Evolutionary conservation across 108 stramenopile species (phyloP).

Genomic region (Mediolabrus comicus): DNA sequence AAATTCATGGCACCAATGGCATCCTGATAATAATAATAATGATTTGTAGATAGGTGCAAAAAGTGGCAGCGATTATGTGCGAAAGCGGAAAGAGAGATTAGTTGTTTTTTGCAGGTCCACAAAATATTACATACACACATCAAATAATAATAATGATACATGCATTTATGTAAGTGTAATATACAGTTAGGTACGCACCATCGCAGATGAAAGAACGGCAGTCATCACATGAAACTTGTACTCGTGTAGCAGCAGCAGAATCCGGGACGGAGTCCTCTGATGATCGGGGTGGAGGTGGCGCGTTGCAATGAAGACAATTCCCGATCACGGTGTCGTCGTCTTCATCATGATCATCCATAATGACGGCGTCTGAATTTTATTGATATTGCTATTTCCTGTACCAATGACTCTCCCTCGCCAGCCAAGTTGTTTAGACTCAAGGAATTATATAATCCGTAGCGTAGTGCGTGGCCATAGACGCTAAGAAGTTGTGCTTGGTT

Average conservation of each 20-base stretch:
- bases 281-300: constrained; percentile 39
- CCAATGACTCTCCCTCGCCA: neutral
- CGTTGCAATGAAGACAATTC: constrained; percentile 45
- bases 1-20: constrained; percentile 93
- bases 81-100: neutral
- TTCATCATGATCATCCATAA: constrained; percentile 15
- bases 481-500: too few relatives aligned
- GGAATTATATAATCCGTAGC: too few relatives aligned
- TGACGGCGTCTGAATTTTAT: neutral
- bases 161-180: too few relatives aligned
- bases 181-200: constrained; percentile 26
- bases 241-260: constrained; percentile 32
- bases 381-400: neutral
- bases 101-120: too few relatives aligned
- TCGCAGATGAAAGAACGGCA: constrained; percentile 85
- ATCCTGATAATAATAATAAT: constrained; percentile 39
- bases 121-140: too few relatives aligned
- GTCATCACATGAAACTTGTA: constrained; percentile 89
- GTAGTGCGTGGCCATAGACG: too few relatives aligned
- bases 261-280: constrained; percentile 10
- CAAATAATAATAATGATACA: neutral
- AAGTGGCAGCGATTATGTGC: neutral
- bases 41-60: neutral
- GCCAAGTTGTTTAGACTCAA: too few relatives aligned
- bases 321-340: constrained; percentile 52